These are phyloP conservation scores for Phytopythium litorale DNA, from an alignment of 352 stramenopile species.

Conservation along the genomic window DNA sequence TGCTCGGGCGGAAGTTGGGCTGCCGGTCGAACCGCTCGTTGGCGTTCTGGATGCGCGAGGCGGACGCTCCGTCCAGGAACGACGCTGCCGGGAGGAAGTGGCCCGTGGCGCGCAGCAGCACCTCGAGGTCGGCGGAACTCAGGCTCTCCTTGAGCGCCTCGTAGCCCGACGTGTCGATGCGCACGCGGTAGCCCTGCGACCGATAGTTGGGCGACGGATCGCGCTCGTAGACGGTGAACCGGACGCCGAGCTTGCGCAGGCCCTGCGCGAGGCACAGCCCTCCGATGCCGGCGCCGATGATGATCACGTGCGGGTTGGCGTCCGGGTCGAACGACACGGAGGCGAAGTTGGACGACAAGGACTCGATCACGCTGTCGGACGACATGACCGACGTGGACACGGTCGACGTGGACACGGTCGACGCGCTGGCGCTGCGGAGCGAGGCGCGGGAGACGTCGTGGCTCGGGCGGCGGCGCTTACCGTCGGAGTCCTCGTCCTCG, in stretches of 20 bases:
- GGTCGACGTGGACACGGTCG: background rate
- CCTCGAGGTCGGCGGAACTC: conserved; percentile 42
- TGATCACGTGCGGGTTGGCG: conserved; percentile 31
- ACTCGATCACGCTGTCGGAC: background rate
- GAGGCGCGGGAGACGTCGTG: background rate
- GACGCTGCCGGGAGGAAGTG: conserved; percentile 48
- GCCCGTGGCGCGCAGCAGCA: conserved; percentile 47
- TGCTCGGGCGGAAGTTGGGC: conserved; percentile 1
- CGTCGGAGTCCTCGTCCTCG: background rate
- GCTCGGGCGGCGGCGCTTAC: background rate
- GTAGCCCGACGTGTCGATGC: conserved; percentile 56
- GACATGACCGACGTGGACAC: background rate
- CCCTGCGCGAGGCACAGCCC: conserved; percentile 59
- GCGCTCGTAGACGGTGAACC: conserved; percentile 64
- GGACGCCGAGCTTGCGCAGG: conserved; percentile 52
- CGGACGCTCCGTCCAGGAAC: conserved; percentile 44
- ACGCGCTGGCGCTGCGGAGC: background rate
- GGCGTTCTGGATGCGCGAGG: background rate
- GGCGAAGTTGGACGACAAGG: background rate
- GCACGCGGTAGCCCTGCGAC: conserved; percentile 54
- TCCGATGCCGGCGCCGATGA: conserved; percentile 52
- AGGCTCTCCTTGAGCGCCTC: conserved; percentile 52
- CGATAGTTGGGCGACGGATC: conserved; percentile 61
- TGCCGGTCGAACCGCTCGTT: conserved; percentile 17
- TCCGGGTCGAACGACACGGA: conserved; percentile 5